Evolutionary conservation across 768 basidiomycete genomes (phyloP), one percentile per base, ranked within the genome.

Genomic region (Daedalea quercina): DNA sequence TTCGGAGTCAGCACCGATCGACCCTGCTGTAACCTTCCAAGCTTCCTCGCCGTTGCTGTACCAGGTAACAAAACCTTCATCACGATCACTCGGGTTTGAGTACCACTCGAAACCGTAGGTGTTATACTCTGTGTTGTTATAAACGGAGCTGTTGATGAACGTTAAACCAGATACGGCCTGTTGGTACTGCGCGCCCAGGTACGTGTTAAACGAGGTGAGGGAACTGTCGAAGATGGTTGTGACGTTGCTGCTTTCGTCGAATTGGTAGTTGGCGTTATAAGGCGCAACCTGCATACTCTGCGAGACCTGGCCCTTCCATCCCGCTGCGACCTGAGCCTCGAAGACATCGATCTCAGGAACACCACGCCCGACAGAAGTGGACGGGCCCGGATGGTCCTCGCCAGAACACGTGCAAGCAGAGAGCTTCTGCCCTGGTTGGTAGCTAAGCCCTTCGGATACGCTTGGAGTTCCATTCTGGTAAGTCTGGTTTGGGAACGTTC

Each of bases 291-390:
- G 92, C 63, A 79, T 78, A 60, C 83, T 87, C 69, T 94, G 93
- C 1, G 90, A 91, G 1, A 85, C 87, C 59, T 85, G 73, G 40
- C 80, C 89, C 63, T 70, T 61, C 60, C 79, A 76, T 3, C 68
- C 54, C 51, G 49, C 55, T 31, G 75, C 60, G 54, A 85, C 70
- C 66, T 93, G 87, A 0, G 91, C 83, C 72, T 98, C 94, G 53
- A 95, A 64, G 54, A 98, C 76, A 68, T 97, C 94, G 60, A 97
- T 92, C 73, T 98, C 95, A 1, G 95, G 94, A 1, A 86, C 90
- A 28, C 82, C 82, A 48, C 94, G 82, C 19, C 84, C 84, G 15
- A 70, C 72, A 25, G 68, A 75, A 50, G 76, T 74, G 35, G 61
- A 75, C 2, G 94, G 94, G 11, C 94, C 94, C 1, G 94, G 94